Evolutionary conservation across 2,329 filamentous ascomycete genomes (phyloP), one percentile per base, ranked within the genome.

Genomic region (Penicillium sp.): DNA sequence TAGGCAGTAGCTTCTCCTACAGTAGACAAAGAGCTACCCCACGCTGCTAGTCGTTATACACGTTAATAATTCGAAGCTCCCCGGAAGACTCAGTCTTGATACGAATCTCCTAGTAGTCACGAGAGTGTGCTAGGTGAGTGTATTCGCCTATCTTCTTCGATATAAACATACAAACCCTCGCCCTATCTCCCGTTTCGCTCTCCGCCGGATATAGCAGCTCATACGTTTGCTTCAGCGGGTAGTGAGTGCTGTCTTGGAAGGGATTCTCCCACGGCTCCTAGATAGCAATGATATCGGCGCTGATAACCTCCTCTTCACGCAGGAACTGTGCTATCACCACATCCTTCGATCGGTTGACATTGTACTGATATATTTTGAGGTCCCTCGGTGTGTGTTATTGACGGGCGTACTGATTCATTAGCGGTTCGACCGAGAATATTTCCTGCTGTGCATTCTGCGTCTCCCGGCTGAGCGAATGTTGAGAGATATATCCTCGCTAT

Each of bases 241-340:
- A 33, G 13, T 59, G 22, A 3, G 58, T 59, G 13, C 6, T 40
- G 4, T 55, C 50, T 2, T 37, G 40, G 24, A 24, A 60, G 1
- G 35, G 35, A n/a, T 56, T 60, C 1, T 42, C 45, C 58, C 45
- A 53, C 6, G 53, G 53, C 26, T 60, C 53, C 17, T 60, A 35
- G 33, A 60, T 56, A 1, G 58, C 58, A 4, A 60, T 56, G 13
- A 56, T 24, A 22, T 50, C 53, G 4, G 53, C 44, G 12, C 50
- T 9, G 7, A 60, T 10, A 15, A 60, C 53, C 19, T 15, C 28
- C 3, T 35, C 24, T 4, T 60, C 37, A 10, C 53, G 45, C 8
- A 60, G 40, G 9, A 60, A 50, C 28, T 56, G 12, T 1, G 35
- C 53, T 13, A 60, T 56, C 1, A 60, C 53, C 2, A 44, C 28